These are phyloP conservation scores for Xanthoconium separans DNA, from an alignment of 1,284 basidiomycete species.

Conservation along the genomic window DNA sequence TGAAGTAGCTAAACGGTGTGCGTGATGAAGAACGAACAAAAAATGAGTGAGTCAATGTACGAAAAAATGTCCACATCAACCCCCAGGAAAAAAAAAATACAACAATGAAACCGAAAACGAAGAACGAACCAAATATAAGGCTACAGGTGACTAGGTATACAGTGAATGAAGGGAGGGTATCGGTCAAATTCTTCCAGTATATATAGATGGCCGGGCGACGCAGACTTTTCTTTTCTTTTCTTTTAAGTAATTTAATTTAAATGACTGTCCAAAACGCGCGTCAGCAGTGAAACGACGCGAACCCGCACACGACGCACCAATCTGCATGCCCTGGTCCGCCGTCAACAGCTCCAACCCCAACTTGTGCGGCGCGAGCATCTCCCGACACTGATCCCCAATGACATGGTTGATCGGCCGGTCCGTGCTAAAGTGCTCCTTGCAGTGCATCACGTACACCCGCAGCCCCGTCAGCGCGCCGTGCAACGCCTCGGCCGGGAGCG, in stretches of 20 bases:
- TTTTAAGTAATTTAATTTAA: background rate
- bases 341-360: constrained; percentile 64
- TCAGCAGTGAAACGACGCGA: background rate
- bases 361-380: constrained; percentile 50
- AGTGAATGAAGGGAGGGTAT: constrained; percentile 24
- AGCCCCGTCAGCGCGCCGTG: constrained; percentile 55
- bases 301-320: constrained; percentile 47
- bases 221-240: too few species aligned
- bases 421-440: constrained; percentile 64
- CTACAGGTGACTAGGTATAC: constrained; percentile 40
- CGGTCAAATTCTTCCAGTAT: constrained; percentile 5
- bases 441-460: constrained; percentile 73
- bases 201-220: constrained; percentile 1
- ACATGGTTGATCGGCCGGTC: constrained; percentile 52
- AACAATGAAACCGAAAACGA: background rate
- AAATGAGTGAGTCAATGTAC: background rate
- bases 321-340: constrained; percentile 70
- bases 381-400: constrained; percentile 62
- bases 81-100: background rate
- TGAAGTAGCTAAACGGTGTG: background rate
- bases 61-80: background rate
- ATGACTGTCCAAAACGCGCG: constrained; percentile 16
- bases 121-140: constrained; percentile 14
- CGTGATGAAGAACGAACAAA: background rate
- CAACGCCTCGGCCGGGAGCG: constrained; percentile 40